These are phyloP conservation scores for Immersiella caudata DNA, from an alignment of 495 filamentous ascomycete species.

Conservation along the genomic window DNA sequence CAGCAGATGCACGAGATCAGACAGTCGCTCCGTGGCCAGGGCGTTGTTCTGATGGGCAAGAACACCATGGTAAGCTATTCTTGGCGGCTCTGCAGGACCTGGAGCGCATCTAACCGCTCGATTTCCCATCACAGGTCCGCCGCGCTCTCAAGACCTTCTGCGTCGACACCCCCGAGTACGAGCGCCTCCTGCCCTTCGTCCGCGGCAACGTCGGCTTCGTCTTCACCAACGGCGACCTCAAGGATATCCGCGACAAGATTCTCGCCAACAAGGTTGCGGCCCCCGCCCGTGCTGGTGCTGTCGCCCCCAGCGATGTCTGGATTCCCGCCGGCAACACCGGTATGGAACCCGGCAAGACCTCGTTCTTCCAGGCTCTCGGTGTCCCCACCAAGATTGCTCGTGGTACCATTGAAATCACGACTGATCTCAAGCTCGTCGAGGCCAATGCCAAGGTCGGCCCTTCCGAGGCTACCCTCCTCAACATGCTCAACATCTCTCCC, in stretches of 20 bases:
- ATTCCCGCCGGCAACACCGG: slow-evolving; percentile 97
- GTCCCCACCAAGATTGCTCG: slow-evolving; percentile 99
- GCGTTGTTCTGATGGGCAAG: slow-evolving; percentile 98
- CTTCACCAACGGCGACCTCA: slow-evolving; percentile 97
- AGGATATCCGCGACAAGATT: slow-evolving; percentile 89
- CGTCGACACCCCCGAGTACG: slow-evolving; percentile 88
- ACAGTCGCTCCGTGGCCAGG: slow-evolving; percentile 80
- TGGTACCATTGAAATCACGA: slow-evolving; percentile 99
- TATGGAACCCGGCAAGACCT: slow-evolving; percentile 99
- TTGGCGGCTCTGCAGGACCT: not conserved
- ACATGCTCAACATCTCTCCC: slow-evolving; percentile 99
- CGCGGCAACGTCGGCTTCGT: slow-evolving; percentile 98
- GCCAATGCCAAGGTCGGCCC: slow-evolving; percentile 91
- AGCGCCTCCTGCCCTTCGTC: slow-evolving; percentile 93
- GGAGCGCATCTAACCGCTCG: slow-evolving; percentile 12
- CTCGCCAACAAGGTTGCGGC: slow-evolving; percentile 95
- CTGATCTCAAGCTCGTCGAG: slow-evolving; percentile 97
- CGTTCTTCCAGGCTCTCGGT: slow-evolving; percentile 99
- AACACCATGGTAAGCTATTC: slow-evolving; percentile 85
- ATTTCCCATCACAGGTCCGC: slow-evolving; percentile 64
- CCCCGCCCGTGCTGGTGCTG: slow-evolving; percentile 92
- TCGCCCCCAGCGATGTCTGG: slow-evolving; percentile 88
- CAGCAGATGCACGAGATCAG: slow-evolving; percentile 99
- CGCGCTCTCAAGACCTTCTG: slow-evolving; percentile 97
- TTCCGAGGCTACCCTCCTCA: slow-evolving; percentile 96